A percentile compares a stretch with the other conserved stretches of the same genome.
Evolutionary conservation across 1,284 basidiomycete genomes (phyloP).

Genomic region (Phlebopus sp.): DNA sequence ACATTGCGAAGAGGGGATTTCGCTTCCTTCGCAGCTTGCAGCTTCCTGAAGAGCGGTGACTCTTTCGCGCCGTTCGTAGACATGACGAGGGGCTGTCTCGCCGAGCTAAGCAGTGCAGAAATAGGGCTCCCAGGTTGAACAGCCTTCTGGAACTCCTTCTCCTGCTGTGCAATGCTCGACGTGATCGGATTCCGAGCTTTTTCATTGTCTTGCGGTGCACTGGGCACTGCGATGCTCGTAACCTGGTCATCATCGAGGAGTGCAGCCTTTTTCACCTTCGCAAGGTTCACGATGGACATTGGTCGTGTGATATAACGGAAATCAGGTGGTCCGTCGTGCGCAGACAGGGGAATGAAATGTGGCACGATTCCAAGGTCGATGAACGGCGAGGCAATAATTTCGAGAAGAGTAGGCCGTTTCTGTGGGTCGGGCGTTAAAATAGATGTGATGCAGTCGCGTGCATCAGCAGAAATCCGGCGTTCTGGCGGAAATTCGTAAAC

Average conservation of each 20-base stretch:
- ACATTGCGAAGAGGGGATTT: constrained; percentile 37
- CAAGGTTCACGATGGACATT: constrained; percentile 70
- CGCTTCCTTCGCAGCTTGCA: constrained; percentile 44
- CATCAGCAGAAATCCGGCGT: constrained; percentile 68
- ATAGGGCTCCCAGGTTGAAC: constrained; percentile 95
- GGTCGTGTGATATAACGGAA: constrained; percentile 65
- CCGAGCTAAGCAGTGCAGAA: constrained; percentile 85
- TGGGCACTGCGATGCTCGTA: constrained; percentile 40
- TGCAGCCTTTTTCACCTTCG: constrained; percentile 56
- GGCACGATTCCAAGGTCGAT: constrained; percentile 85
- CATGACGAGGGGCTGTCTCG: constrained; percentile 84
- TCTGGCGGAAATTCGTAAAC: constrained; percentile 90
- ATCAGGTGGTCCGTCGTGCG: constrained; percentile 73
- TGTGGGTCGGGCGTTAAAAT: constrained; percentile 85
- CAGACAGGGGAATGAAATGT: constrained; percentile 72
- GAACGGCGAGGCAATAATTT: constrained; percentile 86
- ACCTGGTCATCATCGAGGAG: constrained; percentile 61
- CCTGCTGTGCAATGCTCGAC: constrained; percentile 77
- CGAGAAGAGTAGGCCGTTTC: constrained; percentile 78
- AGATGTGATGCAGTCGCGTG: constrained; percentile 76
- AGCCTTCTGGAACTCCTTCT: constrained; percentile 94
- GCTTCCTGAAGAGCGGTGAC: constrained; percentile 54
- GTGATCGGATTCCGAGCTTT: constrained; percentile 42
- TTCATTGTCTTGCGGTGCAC: constrained; percentile 21
- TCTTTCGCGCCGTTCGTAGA: constrained; percentile 47